A percentile compares a stretch with the other conserved stretches of the same genome.
phyloP scores from a whole-genome alignment of 192 early-diverging fungal species.

The Piromyces finnis region DNA sequence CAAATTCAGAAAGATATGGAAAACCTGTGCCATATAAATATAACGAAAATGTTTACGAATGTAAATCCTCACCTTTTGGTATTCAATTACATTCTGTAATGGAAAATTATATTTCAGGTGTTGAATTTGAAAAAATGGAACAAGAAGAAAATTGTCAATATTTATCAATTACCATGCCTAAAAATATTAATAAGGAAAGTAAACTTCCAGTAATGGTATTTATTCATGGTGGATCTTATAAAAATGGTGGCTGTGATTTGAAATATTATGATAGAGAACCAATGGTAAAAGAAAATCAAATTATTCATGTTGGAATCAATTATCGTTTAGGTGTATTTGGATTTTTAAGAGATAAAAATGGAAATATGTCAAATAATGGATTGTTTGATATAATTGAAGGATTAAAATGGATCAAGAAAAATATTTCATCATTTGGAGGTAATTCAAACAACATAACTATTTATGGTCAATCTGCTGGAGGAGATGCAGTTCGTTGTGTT shows the following conservation, averaged over 20 bases:
- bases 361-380: slow-evolving; percentile 13
- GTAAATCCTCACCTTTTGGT: not conserved
- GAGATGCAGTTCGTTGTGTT: not conserved
- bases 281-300: not conserved
- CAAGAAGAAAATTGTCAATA: not conserved
- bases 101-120: not conserved
- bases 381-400: slow-evolving; percentile 29
- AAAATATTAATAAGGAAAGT: slow-evolving; percentile 1
- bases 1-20: not conserved
- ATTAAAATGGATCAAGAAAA: slow-evolving; percentile 30
- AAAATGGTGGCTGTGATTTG: slow-evolving; percentile 11
- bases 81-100: not conserved
- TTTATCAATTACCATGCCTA: not conserved
- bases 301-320: not conserved
- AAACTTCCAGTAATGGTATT: slow-evolving; percentile 39
- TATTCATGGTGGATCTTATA: slow-evolving; percentile 36
- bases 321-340: not conserved
- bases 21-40: not conserved
- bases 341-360: not conserved
- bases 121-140: not conserved
- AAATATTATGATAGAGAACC: slow-evolving; percentile 16
- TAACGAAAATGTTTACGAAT: not conserved
- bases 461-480: slow-evolving; percentile 31
- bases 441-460: slow-evolving; percentile 23
- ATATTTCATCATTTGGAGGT: slow-evolving; percentile 36